Evolutionary conservation across 2,329 filamentous ascomycete genomes (phyloP), one percentile per base, ranked within the genome.

Genomic region (Beauveria rudraprayagi): DNA sequence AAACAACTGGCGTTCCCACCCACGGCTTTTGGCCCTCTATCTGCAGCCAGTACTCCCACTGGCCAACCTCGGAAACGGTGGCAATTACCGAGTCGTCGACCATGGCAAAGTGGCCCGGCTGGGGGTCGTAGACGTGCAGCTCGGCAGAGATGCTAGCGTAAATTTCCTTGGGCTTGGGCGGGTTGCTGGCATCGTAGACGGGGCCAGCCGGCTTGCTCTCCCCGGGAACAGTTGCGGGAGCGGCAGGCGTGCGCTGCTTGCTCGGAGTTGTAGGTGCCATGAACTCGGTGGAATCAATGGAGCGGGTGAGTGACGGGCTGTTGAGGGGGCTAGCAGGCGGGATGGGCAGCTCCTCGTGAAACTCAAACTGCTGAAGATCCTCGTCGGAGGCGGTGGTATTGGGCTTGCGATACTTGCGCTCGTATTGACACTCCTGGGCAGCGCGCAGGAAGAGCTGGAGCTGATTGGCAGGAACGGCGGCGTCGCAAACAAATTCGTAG

Each of bases 401-500:
- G 44, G 85, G 87, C 70, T 88, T 89, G 65, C 91, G 85, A 74
- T 94, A 95, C 74, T 96, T 97, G 70, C 93, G 85, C 78, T 99
- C 94, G 88, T 95, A 99, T 75, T 99, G 94, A 73, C 94, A 97
- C 83, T 97, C 88, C 62, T 90, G 83, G 8, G 94, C 90, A 58
- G 91, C 87, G 59, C 88, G 81, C 70, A 93, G 86, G 72, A 99
- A 97, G 17, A 88, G 84, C 51, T 87, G 82, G 26, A 94, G 88
- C 67, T 92, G 89, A 53, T 85, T 81, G 3, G 85, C 77, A 30
- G 86, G 79, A 47, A 89, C 84, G 14, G 87, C 86, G 44, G 80
- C 73, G 75, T 97, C 94, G 77, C 92, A 97, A 65, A 99, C 90
- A 71, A 97, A 99, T 74, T 99, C 93, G 81, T 91, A 99, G n/a